Base-by-base conservation (phyloP, 169 alveolate species). In the Eimeria zaria region DNA sequence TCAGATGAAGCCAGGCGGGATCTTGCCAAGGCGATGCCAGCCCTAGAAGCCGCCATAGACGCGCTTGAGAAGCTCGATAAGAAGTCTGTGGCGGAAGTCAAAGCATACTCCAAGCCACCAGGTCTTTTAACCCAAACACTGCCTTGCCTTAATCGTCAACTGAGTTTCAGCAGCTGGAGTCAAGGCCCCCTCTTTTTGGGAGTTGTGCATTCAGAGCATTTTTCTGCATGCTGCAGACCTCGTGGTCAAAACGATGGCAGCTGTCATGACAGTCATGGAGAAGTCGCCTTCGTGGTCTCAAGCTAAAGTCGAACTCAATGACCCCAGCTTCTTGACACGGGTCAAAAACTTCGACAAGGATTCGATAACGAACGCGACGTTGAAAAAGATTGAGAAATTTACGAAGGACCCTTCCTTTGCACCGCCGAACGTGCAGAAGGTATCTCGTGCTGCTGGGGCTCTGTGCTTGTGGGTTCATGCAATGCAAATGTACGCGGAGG, bases 381-480 rank as follows among this genome's bases (percentile, higher is more conserved):
- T 99, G 71, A 98, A 98, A 93, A 98, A 98, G 95, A 97, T 99
- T 58, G 99, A 98, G 41, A 94, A 85, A 94, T 98, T 95, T 93
- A 98, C 98, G 24, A 98, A 99, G 95, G 98, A 98, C 96, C 99
- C 99, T 33, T 98, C 98, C 62, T 99, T 98, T 97, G 97, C 99
- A 12, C 99, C 99, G 20, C 97, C 97, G 95, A 98, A 98, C 89
- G 98, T 99, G 91, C 98, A 97, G 95, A 97, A 98, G 95, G 98
- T 98, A 85, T 98, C 99, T 64, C 97, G 97, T 91, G 99, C 99
- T n/a, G 99, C 99, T 39, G 99, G 99, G 41, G 99, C 99, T 41
- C 90, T 99, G 87, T 99, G 99, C 97, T 96, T 98, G 97, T 99
- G 99, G 99, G 99, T 99, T 60, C 99, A 99, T 84, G 99, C 99